Conservation (phyloP, 164 flowering plant genomes). For the Tetrastigma voinierianum region DNA sequence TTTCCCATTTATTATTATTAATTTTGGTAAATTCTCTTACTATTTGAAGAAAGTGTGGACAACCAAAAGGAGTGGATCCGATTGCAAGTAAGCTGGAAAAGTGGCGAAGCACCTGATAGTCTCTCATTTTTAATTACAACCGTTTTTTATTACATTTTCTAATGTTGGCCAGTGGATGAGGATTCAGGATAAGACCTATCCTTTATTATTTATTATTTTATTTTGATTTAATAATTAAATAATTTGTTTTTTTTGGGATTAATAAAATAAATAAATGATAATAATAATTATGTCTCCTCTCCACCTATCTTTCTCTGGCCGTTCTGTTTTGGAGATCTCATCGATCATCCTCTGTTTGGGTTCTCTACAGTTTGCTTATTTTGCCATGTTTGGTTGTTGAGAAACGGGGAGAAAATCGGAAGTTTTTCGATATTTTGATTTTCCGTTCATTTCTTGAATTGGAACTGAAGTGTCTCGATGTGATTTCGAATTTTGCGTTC, state of each 20-base stretch:
- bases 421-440: too few species aligned
- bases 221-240: neutral
- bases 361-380: neutral
- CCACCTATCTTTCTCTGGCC: neutral
- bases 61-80: neutral
- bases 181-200: neutral
- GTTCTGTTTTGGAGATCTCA: slow-evolving; percentile 2
- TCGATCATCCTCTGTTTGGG: neutral
- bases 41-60: neutral
- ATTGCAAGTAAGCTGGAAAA: neutral
- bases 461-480: too few species aligned
- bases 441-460: too few species aligned
- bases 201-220: neutral
- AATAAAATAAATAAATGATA: neutral
- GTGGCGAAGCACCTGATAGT: neutral
- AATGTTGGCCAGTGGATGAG: neutral
- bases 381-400: neutral
- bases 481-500: too few species aligned
- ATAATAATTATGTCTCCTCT: slow-evolving; percentile 4
- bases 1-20: too few species aligned
- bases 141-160: neutral
- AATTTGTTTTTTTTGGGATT: neutral
- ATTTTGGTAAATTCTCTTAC: neutral
- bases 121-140: neutral
- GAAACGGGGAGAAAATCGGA: neutral